phyloP scores from a whole-genome alignment of 1,284 basidiomycete genomes.

The Rhodotorula sp. region DNA sequence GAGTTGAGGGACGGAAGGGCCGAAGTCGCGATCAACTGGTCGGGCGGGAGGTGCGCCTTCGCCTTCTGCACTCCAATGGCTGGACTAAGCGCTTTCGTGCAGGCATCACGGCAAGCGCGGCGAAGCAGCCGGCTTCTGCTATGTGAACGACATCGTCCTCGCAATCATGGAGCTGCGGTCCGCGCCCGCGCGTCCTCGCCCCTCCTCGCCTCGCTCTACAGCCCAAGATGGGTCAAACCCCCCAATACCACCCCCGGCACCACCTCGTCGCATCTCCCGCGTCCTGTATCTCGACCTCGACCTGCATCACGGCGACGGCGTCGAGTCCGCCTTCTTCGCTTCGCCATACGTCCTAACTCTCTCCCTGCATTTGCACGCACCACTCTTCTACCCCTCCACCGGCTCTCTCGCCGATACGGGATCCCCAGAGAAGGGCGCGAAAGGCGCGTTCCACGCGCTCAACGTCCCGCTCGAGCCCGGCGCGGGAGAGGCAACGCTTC shows the following conservation, averaged over 20 bases:
- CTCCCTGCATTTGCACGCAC: slow-evolving; percentile 77
- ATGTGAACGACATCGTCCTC: slow-evolving; percentile 84
- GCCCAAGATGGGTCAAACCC: not conserved
- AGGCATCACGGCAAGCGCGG: slow-evolving; percentile 74
- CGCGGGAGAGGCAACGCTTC: slow-evolving; percentile 61
- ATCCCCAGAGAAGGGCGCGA: slow-evolving; percentile 52
- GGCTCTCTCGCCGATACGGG: slow-evolving; percentile 31
- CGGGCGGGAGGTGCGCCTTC: slow-evolving; percentile 61
- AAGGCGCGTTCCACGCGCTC: slow-evolving; percentile 71
- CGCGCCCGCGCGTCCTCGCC: not conserved
- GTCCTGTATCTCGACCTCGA: slow-evolving; percentile 91
- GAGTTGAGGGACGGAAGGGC: slow-evolving; percentile 61
- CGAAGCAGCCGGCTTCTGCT: slow-evolving; percentile 85
- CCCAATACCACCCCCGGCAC: slow-evolving; percentile 19
- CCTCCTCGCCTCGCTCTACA: no score
- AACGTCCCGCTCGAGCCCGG: slow-evolving; percentile 72
- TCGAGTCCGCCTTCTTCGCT: slow-evolving; percentile 70
- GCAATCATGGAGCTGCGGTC: slow-evolving; percentile 60
- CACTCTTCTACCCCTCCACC: slow-evolving; percentile 75
- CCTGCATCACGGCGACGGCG: slow-evolving; percentile 86
- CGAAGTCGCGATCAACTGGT: slow-evolving; percentile 76
- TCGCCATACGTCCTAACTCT: slow-evolving; percentile 69
- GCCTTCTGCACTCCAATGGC: not conserved
- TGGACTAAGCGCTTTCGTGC: not conserved
- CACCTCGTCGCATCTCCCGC: slow-evolving; percentile 57